A percentile compares a stretch with the other conserved stretches of the same genome.
Evolutionary conservation across 2,329 filamentous ascomycete genomes (phyloP).

Genomic region (Venturia nashicola): DNA sequence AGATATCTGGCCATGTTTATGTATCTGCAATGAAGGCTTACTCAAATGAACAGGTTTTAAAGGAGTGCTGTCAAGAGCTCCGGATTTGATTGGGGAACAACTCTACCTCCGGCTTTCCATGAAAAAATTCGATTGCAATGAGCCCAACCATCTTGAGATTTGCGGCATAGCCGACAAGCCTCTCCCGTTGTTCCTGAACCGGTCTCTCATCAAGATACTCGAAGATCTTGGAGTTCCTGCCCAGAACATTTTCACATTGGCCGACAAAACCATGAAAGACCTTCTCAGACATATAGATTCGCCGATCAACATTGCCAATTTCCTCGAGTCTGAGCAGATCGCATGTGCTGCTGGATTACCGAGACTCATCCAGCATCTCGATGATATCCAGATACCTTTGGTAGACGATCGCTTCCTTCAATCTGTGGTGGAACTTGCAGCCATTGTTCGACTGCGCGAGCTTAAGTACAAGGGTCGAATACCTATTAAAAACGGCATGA

Average conservation of each 20-base stretch:
- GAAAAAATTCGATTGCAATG: constrained; percentile 58
- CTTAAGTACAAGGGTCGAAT: constrained; percentile 73
- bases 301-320: constrained; percentile 50
- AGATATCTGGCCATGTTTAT: too few species aligned
- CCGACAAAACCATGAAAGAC: constrained; percentile 47
- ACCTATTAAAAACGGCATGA: constrained; percentile 56
- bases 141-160: constrained; percentile 50
- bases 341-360: constrained; percentile 48
- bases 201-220: constrained; percentile 73
- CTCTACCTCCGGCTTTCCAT: constrained; percentile 61
- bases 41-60: constrained; percentile 31
- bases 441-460: constrained; percentile 58
- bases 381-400: constrained; percentile 50
- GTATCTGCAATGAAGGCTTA: too few species aligned
- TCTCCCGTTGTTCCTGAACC: constrained; percentile 60
- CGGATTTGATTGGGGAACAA: constrained; percentile 41
- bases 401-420: constrained; percentile 56
- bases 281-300: constrained; percentile 48
- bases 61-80: constrained; percentile 64
- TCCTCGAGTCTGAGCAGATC: constrained; percentile 51
- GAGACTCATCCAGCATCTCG: constrained; percentile 47
- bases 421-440: constrained; percentile 55
- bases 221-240: constrained; percentile 58
- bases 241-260: constrained; percentile 51
- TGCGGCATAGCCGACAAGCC: constrained; percentile 58